Conservation (phyloP, 768 basidiomycete species). For the Phaeotremella fagi region DNA sequence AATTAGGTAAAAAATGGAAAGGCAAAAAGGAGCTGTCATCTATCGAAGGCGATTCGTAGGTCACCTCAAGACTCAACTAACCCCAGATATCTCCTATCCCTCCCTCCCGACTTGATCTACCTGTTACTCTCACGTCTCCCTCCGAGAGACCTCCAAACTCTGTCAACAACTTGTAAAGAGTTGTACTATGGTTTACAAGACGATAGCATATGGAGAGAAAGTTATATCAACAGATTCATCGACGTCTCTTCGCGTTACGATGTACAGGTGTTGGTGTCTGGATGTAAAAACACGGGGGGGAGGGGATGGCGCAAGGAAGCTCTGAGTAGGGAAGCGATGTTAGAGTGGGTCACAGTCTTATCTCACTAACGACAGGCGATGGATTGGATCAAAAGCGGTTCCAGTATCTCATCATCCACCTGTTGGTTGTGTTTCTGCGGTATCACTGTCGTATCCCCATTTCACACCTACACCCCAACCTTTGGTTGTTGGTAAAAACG, state of each 20-base stretch:
- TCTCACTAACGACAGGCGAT: slow-evolving; percentile 27
- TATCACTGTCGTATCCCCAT: slow-evolving; percentile 42
- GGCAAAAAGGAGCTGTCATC: slow-evolving; percentile 12
- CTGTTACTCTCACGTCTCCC: slow-evolving; percentile 22
- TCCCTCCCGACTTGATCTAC: slow-evolving; percentile 30
- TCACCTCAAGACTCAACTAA: background rate
- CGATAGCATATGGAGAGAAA: slow-evolving; percentile 39
- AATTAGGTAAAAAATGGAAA: slow-evolving; percentile 9
- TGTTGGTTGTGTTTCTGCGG: slow-evolving; percentile 30
- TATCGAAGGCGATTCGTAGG: slow-evolving; percentile 13
- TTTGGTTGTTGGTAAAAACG: slow-evolving; percentile 21
- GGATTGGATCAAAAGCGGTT: slow-evolving; percentile 25
- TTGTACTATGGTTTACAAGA: slow-evolving; percentile 27
- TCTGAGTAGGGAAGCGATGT: slow-evolving; percentile 37
- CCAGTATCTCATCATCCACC: slow-evolving; percentile 28
- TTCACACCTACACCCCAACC: slow-evolving; percentile 11
- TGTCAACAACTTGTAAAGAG: slow-evolving; percentile 24
- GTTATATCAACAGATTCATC: slow-evolving; percentile 40
- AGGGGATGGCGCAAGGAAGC: slow-evolving; percentile 40
- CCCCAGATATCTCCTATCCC: slow-evolving; percentile 23
- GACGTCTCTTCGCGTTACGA: slow-evolving; percentile 16
- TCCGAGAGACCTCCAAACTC: slow-evolving; percentile 19
- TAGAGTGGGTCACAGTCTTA: slow-evolving; percentile 25
- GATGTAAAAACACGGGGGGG: slow-evolving; percentile 19
- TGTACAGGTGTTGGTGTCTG: slow-evolving; percentile 26